Base-by-base conservation (phyloP, 1,139 yeast genomes). In the Pichia sp. region DNA sequence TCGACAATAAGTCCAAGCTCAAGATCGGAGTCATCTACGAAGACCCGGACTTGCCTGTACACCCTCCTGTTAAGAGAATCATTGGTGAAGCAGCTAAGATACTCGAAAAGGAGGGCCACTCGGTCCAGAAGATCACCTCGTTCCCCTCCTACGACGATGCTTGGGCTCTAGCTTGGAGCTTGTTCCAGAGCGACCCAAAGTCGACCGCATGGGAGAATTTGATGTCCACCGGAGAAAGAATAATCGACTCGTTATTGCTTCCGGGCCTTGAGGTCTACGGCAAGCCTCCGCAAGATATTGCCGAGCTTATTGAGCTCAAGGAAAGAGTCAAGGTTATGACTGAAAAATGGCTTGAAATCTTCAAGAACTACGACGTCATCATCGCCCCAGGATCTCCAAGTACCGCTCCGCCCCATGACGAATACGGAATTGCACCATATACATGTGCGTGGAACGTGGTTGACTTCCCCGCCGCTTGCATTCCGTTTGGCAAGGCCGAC, bases 351-450 rank as follows among this genome's bases (percentile, higher is more conserved):
- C 26, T 34, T 8, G 13, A 47, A 29, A 44, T 52, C 15, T 47
- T 47, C 13, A 76, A 82, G 61, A 77, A 79, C 47, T 77, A 85
- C 48, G 93, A 87, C 64, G 80, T 84, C 63, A 75, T 87, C 54
- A 70, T 87, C 49, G 74, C 84, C 51, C 95, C 95, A 43, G 76
- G 82, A 4, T 82, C 84, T 65, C 79, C 79, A 56, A 85, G 85
- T 56, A 87, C 84, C 47, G 90, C 95, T 4, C 89, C 90, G 29
- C 78, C 76, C 50, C 60, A 66, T 50, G 59, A 61, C 31, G 57
- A 60, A 32, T 63, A 63, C 42, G 68, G 67, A 48, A 81, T 84
- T 15, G 83, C 80, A 50, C 77, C 79, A 49, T 85, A 85, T 72
- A 84, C 90, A 10, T 70, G 87, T 0, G 76, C 84, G 61, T 85